Base-by-base conservation (phyloP, 2,329 filamentous ascomycete genomes). In the Byssochlamys sp. region DNA sequence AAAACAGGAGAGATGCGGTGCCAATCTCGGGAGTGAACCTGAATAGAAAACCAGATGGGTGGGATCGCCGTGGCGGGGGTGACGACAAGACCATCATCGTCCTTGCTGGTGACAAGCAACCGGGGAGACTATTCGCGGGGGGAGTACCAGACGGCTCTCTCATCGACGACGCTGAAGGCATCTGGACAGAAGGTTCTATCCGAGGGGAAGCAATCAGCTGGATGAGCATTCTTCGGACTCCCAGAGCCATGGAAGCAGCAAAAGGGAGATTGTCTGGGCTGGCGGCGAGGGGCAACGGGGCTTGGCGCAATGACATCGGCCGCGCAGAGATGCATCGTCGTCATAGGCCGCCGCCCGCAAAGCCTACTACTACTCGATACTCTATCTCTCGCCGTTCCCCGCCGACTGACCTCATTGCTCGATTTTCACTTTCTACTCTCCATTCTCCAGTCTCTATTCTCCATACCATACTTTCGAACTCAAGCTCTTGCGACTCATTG, bases 221-320 rank as follows among this genome's bases (percentile, higher is more conserved):
- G 10, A 33, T 33, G 31, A 33, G 6, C 31, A 33, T 7, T 33
- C 31, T 33, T 19, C 19, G 19, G 19, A 19, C 19, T 19, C 19
- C 31, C 31, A 33, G 31, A 33, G 10, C 31, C 31, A 33, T 33
- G 31, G 31, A 12, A 19, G 19, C 19, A 33, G 14, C 14, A 4
- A 12, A 33, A 33, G 31, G 31, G 31, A 33, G 31, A 33, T 33
- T 12, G 31, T 19, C 29, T 19, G 7, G 4, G 49, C 2, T 28
- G 49, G 25, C 27, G 24, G 24, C 49, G 49, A 51, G 53, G n/a
- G 53, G 53, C 53, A 45, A 45, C 12, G 52, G n/a, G 53, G 24
- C 28, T 35, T 26, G 28, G 53, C 28, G 25, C 53, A 52, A 62
- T 62, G 61, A 62, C 61, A 62, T 62, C 59, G 59, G 14, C 19